These are phyloP conservation scores for Phytophthora aleatoria DNA, from an alignment of 352 stramenopile genomes.

Conservation along the genomic window DNA sequence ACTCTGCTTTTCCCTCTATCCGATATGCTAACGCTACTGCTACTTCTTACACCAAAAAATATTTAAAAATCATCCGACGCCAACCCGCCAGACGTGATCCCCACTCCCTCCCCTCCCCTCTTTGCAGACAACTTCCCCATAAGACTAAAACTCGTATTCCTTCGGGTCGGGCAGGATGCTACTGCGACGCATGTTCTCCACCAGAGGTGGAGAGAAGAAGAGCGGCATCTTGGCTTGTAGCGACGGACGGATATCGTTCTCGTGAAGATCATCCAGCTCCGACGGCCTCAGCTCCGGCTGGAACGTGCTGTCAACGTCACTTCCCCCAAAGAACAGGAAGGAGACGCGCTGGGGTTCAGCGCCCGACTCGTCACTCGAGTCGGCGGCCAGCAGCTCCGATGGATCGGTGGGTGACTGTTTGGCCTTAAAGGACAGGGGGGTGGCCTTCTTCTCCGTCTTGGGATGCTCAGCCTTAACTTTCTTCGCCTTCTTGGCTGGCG, in stretches of 20 bases:
- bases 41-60: constrained; percentile 36
- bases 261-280: constrained; percentile 45
- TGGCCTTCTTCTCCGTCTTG: constrained; percentile 29
- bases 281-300: constrained; percentile 47
- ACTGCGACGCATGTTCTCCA: constrained; percentile 48
- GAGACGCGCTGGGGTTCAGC: constrained; percentile 29
- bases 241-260: constrained; percentile 58
- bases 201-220: constrained; percentile 62
- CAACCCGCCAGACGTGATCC: constrained; percentile 1
- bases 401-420: constrained; percentile 35
- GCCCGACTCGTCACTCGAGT: constrained; percentile 37
- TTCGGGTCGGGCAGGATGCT: constrained; percentile 50
- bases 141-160: constrained; percentile 63
- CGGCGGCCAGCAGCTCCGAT: constrained; percentile 33
- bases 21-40: constrained; percentile 29
- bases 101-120: background rate
- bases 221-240: constrained; percentile 66
- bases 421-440: constrained; percentile 2
- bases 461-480: constrained; percentile 17
- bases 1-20: constrained; percentile 16
- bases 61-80: constrained; percentile 38
- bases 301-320: constrained; percentile 53
- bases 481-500: constrained; percentile 29
- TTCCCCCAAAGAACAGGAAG: constrained; percentile 73
- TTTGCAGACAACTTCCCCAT: background rate